Base-by-base conservation (phyloP, 164 flowering plant species). In the Euptelea pleiosperma region DNA sequence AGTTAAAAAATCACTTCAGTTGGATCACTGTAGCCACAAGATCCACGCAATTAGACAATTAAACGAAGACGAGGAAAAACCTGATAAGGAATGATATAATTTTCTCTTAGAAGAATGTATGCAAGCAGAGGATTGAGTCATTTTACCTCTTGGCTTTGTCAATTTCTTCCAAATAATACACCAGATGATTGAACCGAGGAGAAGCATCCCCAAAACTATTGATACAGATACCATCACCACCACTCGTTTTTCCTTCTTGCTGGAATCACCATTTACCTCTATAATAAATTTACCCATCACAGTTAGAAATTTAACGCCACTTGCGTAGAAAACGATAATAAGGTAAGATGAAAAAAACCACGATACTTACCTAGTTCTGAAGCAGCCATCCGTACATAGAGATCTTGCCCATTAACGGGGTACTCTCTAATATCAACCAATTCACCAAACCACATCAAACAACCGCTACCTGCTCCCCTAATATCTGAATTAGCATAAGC, bases 401-500 rank as follows among this genome's bases (percentile, higher is more conserved):
- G 24, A 39, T 69, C 68, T 15, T 77, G 64, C 8, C 68, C 72
- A 29, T 37, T 34, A 15, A 1, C 52, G 25, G 24, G 9, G 26
- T n/a, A 53, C 22, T 24, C 53, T 50, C 63, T 52, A 0, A 69
- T 61, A 43, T 77, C 76, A 3, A 65, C 29, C 47, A 77, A 43
- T 30, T 66, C 61, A 0, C 66, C 70, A 22, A 34, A 67, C 81
- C 77, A 73, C 8, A 57, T 25, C 18, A 61, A 15, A 45, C 77
- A 73, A 8, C 79, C 75, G 58, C 65, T 71, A 5, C 71, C 73
- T 1, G 52, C 65, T 3, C 37, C 48, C 1, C 31, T 49, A 11
- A 56, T 42, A 51, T 73, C 45, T 0, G 53, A n/a, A 37, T 30
- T 55, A 0, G 80, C 18, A 43, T 70, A 77, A 42, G 80, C 77